A percentile compares a stretch with the other conserved stretches of the same genome.
Evolutionary conservation across 192 early-diverging fungal species (phyloP).

Genomic region (Coemansia sp.): DNA sequence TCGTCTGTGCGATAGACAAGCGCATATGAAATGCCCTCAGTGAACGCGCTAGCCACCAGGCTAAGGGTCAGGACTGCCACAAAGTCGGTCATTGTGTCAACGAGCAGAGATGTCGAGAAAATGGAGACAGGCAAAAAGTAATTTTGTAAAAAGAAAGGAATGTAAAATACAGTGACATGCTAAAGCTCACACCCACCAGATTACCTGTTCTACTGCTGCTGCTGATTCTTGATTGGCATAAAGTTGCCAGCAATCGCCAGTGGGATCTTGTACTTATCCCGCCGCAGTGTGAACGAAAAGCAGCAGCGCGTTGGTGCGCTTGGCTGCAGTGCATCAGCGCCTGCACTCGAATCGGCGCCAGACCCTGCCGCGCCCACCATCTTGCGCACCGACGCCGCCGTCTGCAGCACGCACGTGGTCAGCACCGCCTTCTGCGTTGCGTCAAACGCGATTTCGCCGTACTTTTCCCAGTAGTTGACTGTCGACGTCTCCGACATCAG

Average conservation of each 20-base stretch:
- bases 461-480: conserved; percentile 99
- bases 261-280: conserved; percentile 92
- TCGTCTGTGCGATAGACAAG: conserved; percentile 43
- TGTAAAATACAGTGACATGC: conserved; percentile 10
- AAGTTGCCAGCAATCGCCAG: conserved; percentile 72
- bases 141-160: not conserved
- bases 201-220: not conserved
- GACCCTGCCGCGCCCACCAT: conserved; percentile 23
- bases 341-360: conserved; percentile 11
- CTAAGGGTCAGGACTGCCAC: conserved; percentile 27
- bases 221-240: conserved; percentile 51
- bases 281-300: conserved; percentile 93
- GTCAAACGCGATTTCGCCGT: conserved; percentile 97
- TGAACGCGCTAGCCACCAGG: conserved; percentile 29
- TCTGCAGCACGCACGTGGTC: conserved; percentile 81
- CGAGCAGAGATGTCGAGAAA: not conserved
- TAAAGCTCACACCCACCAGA: too few species aligned
- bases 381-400: conserved; percentile 31
- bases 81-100: conserved; percentile 31
- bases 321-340: conserved; percentile 28
- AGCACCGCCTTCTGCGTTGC: conserved; percentile 93
- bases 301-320: conserved; percentile 69
- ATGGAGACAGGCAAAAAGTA: not conserved
- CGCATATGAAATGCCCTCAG: conserved; percentile 44
- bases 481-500: conserved; percentile 90